Conservation (phyloP, 2,329 filamentous ascomycete genomes). For the Didymella sp. region DNA sequence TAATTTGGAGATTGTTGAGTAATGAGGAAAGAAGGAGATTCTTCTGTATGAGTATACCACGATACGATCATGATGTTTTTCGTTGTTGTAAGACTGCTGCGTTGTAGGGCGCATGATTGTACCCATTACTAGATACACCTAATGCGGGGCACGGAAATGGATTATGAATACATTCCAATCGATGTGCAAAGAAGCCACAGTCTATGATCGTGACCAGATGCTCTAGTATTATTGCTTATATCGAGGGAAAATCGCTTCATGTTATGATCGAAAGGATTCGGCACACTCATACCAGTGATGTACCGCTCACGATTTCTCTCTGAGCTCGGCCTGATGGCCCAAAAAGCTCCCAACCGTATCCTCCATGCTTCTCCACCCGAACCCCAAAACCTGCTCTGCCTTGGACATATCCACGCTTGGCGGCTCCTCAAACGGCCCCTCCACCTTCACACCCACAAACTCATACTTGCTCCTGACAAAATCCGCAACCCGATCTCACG, state of each 20-base stretch:
- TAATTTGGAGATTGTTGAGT: conserved; percentile 73
- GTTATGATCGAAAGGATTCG: no score
- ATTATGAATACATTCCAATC: background rate
- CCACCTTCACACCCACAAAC: conserved; percentile 15
- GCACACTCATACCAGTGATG: no score
- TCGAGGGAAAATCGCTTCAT: no score
- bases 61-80: conserved; percentile 5
- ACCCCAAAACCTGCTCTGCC: conserved; percentile 25
- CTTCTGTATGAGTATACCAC: background rate
- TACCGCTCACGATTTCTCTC: background rate
- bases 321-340: conserved; percentile 3
- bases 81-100: background rate
- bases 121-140: conserved; percentile 1
- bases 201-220: background rate
- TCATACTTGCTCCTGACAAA: conserved; percentile 28
- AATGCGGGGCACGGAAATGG: background rate
- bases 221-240: background rate
- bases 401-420: conserved; percentile 15
- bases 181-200: no score
- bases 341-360: conserved; percentile 10
- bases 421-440: conserved; percentile 7
- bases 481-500: conserved; percentile 24
- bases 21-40: background rate
- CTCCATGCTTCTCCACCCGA: conserved; percentile 23
- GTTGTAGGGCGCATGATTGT: background rate